Base-by-base conservation (phyloP, 805 yeast genomes). In the Phaffomyces thermotolerans region DNA sequence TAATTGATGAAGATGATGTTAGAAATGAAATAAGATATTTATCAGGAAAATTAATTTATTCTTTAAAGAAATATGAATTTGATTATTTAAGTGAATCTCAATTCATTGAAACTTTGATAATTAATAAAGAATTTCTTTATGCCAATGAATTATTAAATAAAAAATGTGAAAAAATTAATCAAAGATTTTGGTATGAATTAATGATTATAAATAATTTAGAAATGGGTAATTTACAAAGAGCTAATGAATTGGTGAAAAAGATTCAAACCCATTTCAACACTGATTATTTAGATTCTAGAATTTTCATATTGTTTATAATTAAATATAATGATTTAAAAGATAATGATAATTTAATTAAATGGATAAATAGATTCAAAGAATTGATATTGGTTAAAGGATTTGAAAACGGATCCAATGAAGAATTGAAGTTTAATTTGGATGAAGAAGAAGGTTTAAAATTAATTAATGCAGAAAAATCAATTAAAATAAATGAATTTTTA, bases 111-210 rank as follows among this genome's bases (percentile, higher is more conserved):
- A 51, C 77, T 1, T 58, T 76, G 35, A 53, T 69, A 17, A 53
- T 58, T 7, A 61, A 57, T 48, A 60, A 62, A 2, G 49, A 66
- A 4, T 57, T 53, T 42, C 48, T 57, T 8, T 58, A 62, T 32
- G 79, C 79, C 0, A 54, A 56, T 7, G 47, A 57, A 8, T 55
- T 75, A 17, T 70, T 68, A 49, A 48, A 56, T 15, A 53, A 68
- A 1, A 59, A 69, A 42, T 53, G 59, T 38, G 56, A 48, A 3
- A 67, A 67, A 29, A 53, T 62, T 6, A 66, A 69, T 27, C 68
- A 73, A 45, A 56, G 78, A 42, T 76, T 78, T 67, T 76, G 81
- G 81, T 59, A 62, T 45, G 81, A 76, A 40, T 44, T 70, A 22
- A 76, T 79, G n/a, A 59, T 69, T 43, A 63, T 62, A 45, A 60